Evolutionary conservation across 2,329 filamentous ascomycete species (phyloP), one percentile per base, ranked within the genome.

Genomic region (Microdochium paspali): DNA sequence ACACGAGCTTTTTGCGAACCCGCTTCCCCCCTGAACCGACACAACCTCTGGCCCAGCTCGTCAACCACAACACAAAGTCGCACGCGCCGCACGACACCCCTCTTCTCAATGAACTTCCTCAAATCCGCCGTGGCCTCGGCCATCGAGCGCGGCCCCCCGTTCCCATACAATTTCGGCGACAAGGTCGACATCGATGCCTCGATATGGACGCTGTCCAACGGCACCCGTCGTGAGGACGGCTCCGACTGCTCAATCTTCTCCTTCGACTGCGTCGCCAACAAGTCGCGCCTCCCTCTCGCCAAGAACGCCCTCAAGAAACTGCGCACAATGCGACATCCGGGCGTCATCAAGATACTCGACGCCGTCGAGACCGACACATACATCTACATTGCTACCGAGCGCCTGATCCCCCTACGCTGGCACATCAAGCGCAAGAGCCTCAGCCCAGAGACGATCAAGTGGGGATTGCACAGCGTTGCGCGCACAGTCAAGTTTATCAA

Each of bases 111-210:
- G 93, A 90, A 98, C 66, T 97, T 97, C 62, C 79, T 98, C 62
- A 97, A 97, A 70, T 97, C 90, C 51, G 93, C 93, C 46, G 90
- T 97, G 63, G 91, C 90, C 43, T 97, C 93, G 51, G 91, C 90
- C 57, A 97, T 98, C 60, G 88, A 93, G 43, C 93, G 95, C 66
- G 90, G 91, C 2, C 90, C 90, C 46, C 84, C 90, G 5, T 95
- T 96, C 62, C 90, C 90, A 4, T 97, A 95, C 64, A 84, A 79
- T 44, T 93, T 97, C 62, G 91, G 90, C 58, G 93, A 98, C 66
- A 82, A 85, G 64, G 86, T 97, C 50, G 91, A 97, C 63, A 76
- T 93, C 46, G 88, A 94, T 64, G 83, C 93, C 61, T 95, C 91
- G 24, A 90, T 97, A 59, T 98, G 93, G 90, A 87, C 86, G n/a